Percentiles rank a stretch among this genome's conserved stretches.
Conservation (phyloP, 2,329 filamentous ascomycete species). For the Nemania diffusa region DNA sequence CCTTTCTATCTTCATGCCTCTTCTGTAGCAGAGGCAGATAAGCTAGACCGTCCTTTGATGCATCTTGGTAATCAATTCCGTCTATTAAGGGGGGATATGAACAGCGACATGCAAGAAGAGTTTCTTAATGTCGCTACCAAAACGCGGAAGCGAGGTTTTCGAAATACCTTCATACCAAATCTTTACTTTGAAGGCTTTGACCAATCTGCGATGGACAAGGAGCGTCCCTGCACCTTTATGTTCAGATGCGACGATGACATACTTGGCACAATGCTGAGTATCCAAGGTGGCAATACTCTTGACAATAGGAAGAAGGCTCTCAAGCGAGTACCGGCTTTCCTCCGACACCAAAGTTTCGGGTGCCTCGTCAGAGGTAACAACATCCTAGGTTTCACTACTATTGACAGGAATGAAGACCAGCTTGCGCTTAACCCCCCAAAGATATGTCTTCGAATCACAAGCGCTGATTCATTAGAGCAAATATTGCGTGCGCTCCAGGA, state of each 20-base stretch:
- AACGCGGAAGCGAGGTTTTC: constrained; percentile 40
- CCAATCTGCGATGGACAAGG: constrained; percentile 46
- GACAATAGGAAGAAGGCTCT: constrained; percentile 58
- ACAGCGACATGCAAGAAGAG: constrained; percentile 72
- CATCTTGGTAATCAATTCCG: constrained; percentile 80
- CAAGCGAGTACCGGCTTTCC: constrained; percentile 57
- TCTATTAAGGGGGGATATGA: constrained; percentile 75
- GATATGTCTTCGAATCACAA: constrained; percentile 50
- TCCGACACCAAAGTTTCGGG: constrained; percentile 70
- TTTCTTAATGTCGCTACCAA: constrained; percentile 59
- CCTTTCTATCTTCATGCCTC: constrained; percentile 66
- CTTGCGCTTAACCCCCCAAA: constrained; percentile 34
- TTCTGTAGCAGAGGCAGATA: constrained; percentile 56
- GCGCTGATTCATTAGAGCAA: constrained; percentile 57
- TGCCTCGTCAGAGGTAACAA: constrained; percentile 64
- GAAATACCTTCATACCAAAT: constrained; percentile 48
- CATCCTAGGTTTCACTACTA: constrained; percentile 67
- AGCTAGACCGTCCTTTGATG: constrained; percentile 53
- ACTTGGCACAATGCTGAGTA: constrained; percentile 51
- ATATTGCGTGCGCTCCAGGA: constrained; percentile 58
- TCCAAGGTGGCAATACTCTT: constrained; percentile 31
- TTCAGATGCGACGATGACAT: constrained; percentile 58
- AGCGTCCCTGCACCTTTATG: constrained; percentile 52
- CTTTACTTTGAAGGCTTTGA: constrained; percentile 52
- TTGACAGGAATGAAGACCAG: constrained; percentile 40